A percentile compares a stretch with the other conserved stretches of the same genome.
Evolutionary conservation across 495 filamentous ascomycete genomes (phyloP).

Genomic region (Penicillium desertorum): DNA sequence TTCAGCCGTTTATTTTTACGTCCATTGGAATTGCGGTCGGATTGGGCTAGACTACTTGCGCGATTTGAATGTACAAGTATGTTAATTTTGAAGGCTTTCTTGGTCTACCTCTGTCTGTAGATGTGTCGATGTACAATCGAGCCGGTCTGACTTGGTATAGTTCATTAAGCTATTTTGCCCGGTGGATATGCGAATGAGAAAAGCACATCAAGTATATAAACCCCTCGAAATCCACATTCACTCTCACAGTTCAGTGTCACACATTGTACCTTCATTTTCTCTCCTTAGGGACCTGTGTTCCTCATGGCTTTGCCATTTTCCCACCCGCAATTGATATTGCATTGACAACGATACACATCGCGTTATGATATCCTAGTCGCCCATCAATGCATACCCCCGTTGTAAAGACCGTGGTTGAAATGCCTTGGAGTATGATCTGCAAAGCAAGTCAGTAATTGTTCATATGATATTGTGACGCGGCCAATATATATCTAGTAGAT

Average conservation of each 20-base stretch:
- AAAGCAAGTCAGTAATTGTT: background rate
- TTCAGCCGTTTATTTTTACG: constrained; percentile 2
- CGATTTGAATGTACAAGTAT: background rate
- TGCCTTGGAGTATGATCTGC: constrained; percentile 10
- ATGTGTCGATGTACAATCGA: background rate
- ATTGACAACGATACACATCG: background rate
- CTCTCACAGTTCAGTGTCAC: background rate
- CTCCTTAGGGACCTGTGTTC: background rate
- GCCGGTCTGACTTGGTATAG: background rate
- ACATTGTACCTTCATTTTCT: background rate
- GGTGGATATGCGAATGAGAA: background rate
- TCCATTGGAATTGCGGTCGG: background rate
- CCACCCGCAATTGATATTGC: constrained; percentile 2
- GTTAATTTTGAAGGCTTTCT: no score
- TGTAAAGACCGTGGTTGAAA: constrained; percentile 2
- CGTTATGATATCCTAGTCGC: constrained; percentile 1
- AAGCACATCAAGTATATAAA: background rate
- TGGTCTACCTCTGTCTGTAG: background rate
- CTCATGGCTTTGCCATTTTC: background rate
- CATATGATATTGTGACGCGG: background rate
- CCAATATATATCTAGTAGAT: constrained; percentile 1
- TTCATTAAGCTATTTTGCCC: background rate
- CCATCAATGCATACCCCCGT: constrained; percentile 4
- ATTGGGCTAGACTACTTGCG: background rate
- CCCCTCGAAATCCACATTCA: background rate